These are phyloP conservation scores for Candida smagusa DNA, from an alignment of 1,139 yeast genomes.

Conservation along the genomic window DNA sequence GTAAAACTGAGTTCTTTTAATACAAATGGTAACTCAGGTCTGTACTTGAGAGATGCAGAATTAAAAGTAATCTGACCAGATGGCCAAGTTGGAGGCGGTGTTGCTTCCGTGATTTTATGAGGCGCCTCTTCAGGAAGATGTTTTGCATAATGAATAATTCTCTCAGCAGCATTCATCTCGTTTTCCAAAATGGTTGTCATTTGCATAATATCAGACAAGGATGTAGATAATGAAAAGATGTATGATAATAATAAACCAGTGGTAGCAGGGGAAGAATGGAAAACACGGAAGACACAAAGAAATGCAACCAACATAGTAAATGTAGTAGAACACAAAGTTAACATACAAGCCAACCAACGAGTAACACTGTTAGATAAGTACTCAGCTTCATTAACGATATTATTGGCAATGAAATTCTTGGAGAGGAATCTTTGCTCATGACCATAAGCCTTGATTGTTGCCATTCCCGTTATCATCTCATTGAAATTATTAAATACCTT, in stretches of 20 bases:
- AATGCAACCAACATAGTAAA: conserved; percentile 49
- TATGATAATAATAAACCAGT: conserved; percentile 71
- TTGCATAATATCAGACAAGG: conserved; percentile 46
- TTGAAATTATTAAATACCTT: conserved; percentile 19
- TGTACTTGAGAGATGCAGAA: conserved; percentile 62
- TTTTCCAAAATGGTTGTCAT: conserved; percentile 71
- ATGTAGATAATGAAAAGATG: conserved; percentile 48
- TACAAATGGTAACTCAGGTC: conserved; percentile 73
- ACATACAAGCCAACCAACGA: conserved; percentile 71
- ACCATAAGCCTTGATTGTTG: conserved; percentile 31
- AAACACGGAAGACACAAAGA: conserved; percentile 62
- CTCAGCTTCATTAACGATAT: conserved; percentile 71
- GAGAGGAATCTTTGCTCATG: conserved; percentile 47
- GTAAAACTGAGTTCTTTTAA: conserved; percentile 50
- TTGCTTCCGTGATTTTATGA: conserved; percentile 41
- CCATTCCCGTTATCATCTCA: conserved; percentile 17
- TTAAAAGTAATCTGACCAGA: conserved; percentile 53
- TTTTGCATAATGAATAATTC: conserved; percentile 66
- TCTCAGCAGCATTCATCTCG: conserved; percentile 83
- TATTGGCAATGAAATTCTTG: conserved; percentile 48
- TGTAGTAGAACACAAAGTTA: conserved; percentile 45
- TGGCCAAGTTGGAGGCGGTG: conserved; percentile 52
- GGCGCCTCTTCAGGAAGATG: conserved; percentile 38
- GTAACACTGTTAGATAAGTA: conserved; percentile 65
- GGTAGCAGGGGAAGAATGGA: conserved; percentile 59